Base-by-base conservation (phyloP, 192 early-diverging fungal species). In the Coemansia sp. region DNA sequence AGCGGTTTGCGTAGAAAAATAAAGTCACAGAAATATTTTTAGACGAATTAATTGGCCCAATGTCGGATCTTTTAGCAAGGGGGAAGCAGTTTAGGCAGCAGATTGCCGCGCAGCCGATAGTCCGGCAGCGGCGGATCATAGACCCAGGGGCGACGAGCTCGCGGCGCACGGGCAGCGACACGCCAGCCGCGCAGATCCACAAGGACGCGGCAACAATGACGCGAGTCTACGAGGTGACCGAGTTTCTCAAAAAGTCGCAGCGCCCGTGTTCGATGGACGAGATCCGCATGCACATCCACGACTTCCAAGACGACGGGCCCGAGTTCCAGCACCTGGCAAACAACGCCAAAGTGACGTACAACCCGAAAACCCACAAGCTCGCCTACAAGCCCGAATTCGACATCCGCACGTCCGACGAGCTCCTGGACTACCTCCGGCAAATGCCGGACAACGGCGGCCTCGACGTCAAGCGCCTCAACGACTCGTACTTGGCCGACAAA, bases 321-420 rank as follows among this genome's bases (percentile, higher is more conserved):
- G 77, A 88, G 44, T 86, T 80, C 65, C 60, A 84, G 6, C 77
- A 84, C 19, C 61, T 91, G 27, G 76, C 72, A 10, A 63, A 71
- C 30, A 91, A 87, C 60, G 81, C 84, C 31, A 90, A 90, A 44
- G 84, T 92, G 21, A 66, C 69, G 0, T 91, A 82, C 67, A 83
- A 86, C 55, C 29, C 71, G 1, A 25, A 67, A 2, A 76, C 78
- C 16, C 58, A 81, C 5, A 87, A 86, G 1, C 88, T 90, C 73
- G 81, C 83, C 5, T 92, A 91, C 70, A 88, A 87, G 80, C 90
- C 90, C 46, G 85, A 84, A 42, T 92, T 81, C 58, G 82, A 88
- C 28, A 86, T 92, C 52, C 82, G 82, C 48, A 81, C 75, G 29
- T 85, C 85, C 29, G 88, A 91, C 12, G 92, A 92, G 53, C 71